Conservation (phyloP, 2,329 filamentous ascomycete genomes). For the Nemania serpens region DNA sequence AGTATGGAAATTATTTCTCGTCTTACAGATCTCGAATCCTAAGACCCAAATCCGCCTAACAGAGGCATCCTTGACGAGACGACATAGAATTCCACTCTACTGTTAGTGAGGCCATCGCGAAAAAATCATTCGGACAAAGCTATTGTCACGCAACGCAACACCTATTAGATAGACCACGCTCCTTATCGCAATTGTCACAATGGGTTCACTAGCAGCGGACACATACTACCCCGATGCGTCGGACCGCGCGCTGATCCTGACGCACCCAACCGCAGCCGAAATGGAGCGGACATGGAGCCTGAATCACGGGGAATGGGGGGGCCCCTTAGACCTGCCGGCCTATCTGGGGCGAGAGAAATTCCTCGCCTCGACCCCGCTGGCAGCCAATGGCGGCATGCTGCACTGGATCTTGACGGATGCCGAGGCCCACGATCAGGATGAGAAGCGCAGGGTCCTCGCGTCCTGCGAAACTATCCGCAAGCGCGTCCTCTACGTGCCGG, state of each 20-base stretch:
- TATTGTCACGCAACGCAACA: neutral
- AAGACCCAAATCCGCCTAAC: neutral
- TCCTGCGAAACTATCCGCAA: conserved; percentile 69
- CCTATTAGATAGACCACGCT: no score
- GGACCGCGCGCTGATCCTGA: conserved; percentile 52
- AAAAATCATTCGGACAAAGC: neutral
- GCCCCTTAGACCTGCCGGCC: conserved; percentile 55
- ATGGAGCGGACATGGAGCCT: conserved; percentile 58
- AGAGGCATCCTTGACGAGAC: neutral
- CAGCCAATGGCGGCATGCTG: conserved; percentile 61
- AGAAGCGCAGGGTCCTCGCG: conserved; percentile 58
- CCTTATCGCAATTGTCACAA: conserved; percentile 21
- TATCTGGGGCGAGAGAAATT: conserved; percentile 66
- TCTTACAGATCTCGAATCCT: neutral
- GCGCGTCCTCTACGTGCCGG: conserved; percentile 50
- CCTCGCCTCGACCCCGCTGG: conserved; percentile 61
- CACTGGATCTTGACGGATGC: conserved; percentile 65
- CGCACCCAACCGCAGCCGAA: conserved; percentile 62
- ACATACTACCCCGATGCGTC: conserved; percentile 41
- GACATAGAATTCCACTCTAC: neutral
- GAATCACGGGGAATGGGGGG: conserved; percentile 63
- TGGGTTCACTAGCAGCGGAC: conserved; percentile 41
- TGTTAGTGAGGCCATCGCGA: neutral
- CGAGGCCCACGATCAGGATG: neutral
- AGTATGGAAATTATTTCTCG: neutral